Evolutionary conservation across 2,329 filamentous ascomycete genomes (phyloP), one percentile per base, ranked within the genome.

Genomic region (Sphaerulina vaccinii): DNA sequence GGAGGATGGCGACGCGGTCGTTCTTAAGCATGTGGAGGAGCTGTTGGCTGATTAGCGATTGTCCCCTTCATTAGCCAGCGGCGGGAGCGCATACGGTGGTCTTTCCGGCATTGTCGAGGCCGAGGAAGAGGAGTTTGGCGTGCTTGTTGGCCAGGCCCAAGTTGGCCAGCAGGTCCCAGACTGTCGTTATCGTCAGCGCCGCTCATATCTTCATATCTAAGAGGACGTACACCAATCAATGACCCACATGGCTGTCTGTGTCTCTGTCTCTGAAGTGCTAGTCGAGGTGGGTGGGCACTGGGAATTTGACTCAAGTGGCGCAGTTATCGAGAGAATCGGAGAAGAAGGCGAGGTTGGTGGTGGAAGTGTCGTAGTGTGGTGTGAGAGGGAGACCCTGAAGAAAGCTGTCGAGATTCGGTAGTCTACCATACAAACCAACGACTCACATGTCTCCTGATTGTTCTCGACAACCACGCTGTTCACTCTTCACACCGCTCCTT

Each of bases 1-100:
- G 88, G 54, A 95, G 82, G 65, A 95, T 89, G 57, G 90, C 90
- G 63, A 95, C 89, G 71, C 90, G 87, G 76, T 95, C 90, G 74
- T 95, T 96, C 88, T 96, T 96, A 74, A 96, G 75, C 90, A 96
- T 95, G 75, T 96, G 90, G 69, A 96, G 78, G 64, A 96, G 79
- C 67, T 70, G 54, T 38, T 23, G 39, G 36, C 15, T 23, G 23
- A 46, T 46, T 1, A 41, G 48, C n/a, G 16, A 16, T 7, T 23
- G 23, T 40, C n/a, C n/a, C n/a, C n/a, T 54, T 5, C 9, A 16
- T 38, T 23, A 21, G 29, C 22, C 37, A 13, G 16, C 13, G 21
- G 13, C 15, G 15, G 18, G 35, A 35, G 22, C 50, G 55, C 67
- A 52, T 64, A 70, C 67, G 38, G 90, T 95, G 48, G 90, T 96